Evolutionary conservation across 441 rosid species (phyloP).

Genomic region (Adansonia gregorii): DNA sequence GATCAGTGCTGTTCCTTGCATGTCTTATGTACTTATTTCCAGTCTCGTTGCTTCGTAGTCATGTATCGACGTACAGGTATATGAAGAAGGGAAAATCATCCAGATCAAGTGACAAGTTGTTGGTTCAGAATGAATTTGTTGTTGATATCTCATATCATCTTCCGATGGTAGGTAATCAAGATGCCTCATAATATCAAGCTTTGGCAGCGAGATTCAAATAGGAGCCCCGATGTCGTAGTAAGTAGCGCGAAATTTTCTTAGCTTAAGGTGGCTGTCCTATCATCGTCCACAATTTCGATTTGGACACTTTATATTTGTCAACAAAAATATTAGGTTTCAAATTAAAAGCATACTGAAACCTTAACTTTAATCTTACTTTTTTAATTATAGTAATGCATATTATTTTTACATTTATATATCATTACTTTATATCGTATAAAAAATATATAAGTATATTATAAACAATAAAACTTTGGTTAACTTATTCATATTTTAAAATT

Average conservation of each 20-base stretch:
- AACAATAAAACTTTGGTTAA: no score
- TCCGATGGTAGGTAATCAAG: slow-evolving; percentile 53
- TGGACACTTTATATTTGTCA: no score
- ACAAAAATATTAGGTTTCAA: no score
- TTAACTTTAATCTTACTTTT: no score
- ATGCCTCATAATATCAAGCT: slow-evolving; percentile 91
- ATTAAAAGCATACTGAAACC: no score
- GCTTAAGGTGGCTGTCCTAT: no score
- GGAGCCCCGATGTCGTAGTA: slow-evolving; percentile 87
- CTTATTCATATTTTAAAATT: no score
- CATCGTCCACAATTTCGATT: no score
- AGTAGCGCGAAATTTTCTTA: slow-evolving; percentile 78
- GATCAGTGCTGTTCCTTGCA: slow-evolving; percentile 46
- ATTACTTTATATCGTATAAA: no score
- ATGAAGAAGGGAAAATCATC: slow-evolving; percentile 79
- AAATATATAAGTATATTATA: no score
- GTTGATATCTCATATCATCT: slow-evolving; percentile 55
- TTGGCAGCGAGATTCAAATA: slow-evolving; percentile 64
- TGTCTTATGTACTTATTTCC: slow-evolving; percentile 65
- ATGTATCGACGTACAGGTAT: slow-evolving; percentile 74
- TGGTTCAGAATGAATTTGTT: slow-evolving; percentile 51
- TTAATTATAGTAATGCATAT: no score
- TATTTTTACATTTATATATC: no score
- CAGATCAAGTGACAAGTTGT: slow-evolving; percentile 65
- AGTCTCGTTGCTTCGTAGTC: slow-evolving; percentile 72